Evolutionary conservation across 495 filamentous ascomycete genomes (phyloP), one percentile per base, ranked within the genome.

Genomic region (Talaromyces ruber): DNA sequence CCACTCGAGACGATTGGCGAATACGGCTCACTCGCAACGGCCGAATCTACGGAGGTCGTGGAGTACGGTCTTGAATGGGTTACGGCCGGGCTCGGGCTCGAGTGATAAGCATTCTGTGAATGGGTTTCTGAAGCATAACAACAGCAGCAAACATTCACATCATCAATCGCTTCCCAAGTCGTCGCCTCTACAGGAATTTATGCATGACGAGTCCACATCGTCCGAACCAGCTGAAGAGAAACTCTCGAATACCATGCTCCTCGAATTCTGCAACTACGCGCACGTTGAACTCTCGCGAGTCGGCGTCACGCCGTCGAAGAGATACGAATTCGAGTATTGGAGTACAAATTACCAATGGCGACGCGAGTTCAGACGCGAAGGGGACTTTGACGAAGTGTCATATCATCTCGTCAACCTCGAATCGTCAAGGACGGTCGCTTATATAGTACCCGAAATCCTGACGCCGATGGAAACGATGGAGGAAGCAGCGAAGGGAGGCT

Each of bases 181-280:
- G 39, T 71, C 71, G 29, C 73, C 76, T 29, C 81, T 84, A 16
- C 84, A 83, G 37, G 77, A 82, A 9, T 65, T 68, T 53, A 61
- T 70, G 61, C 73, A 82, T 54, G 72, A 73, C 34, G 75, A 74
- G 43, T 68, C 69, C 34, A 52, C 25, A 8, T 29, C 68, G 67
- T 62, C 62, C 58, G 59, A 64, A 63, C 57, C 50, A 69, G 26
- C 61, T 66, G 32, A 54, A 59, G 70, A 70, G 59, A 74, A 67
- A 73, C 81, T 74, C 78, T 39, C 84, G 55, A 93, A 96, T 68
- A 88, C 81, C 45, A 88, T 89, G 65, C 88, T 90, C 70, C 82
- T 98, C 34, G 93, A 98, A 68, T 98, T 97, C 72, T 94, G 91
- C 61, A 98, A 98, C 75, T 98, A 98, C 70, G 94, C 94, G 9